phyloP scores from a whole-genome alignment of 2,329 filamentous ascomycete species.

The Fusarium sp. region DNA sequence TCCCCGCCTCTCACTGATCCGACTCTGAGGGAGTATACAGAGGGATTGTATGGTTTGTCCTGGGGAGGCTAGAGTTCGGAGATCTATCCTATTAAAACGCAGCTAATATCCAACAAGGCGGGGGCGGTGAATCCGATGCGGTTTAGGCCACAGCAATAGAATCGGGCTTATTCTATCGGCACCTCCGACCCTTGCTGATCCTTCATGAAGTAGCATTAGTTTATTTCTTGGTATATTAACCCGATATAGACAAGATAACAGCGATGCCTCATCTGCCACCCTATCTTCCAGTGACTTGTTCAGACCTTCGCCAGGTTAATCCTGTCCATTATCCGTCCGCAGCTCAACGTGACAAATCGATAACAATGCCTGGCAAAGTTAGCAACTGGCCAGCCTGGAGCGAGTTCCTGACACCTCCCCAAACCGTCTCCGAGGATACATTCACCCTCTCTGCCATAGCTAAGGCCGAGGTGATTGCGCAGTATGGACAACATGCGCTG shows the following conservation, averaged over 20 bases:
- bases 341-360: background rate
- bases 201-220: background rate
- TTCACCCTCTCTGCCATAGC: slow-evolving; percentile 13
- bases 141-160: background rate
- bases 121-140: background rate
- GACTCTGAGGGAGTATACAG: background rate
- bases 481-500: slow-evolving; percentile 51
- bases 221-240: background rate
- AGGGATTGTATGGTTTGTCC: background rate
- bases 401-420: slow-evolving; percentile 28
- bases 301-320: background rate
- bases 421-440: slow-evolving; percentile 20
- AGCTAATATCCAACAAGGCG: background rate
- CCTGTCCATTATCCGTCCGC: background rate
- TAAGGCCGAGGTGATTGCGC: slow-evolving; percentile 48
- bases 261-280: background rate
- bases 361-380: slow-evolving; percentile 42
- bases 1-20: background rate
- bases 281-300: background rate
- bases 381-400: slow-evolving; percentile 38
- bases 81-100: background rate
- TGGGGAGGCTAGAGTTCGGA: background rate
- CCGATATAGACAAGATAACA: background rate
- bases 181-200: background rate
- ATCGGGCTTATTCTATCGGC: background rate